phyloP scores from a whole-genome alignment of 164 flowering plant species.

The grape (Vitis vinifera) region ASM3070453v1 NC_081807.1:5843001-5843500 shows the following conservation, averaged over 20 bases:
- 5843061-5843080: constrained; percentile 60
- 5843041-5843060: constrained; percentile 54
- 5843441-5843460: constrained; percentile 16
- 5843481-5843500: constrained; percentile 19
- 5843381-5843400: constrained; percentile 20
- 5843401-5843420: constrained; percentile 34
- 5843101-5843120: constrained; percentile 53
- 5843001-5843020: constrained; percentile 37
- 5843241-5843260: constrained; percentile 18
- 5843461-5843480: constrained; percentile 21
- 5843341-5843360: constrained; percentile 40
- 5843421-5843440: constrained; percentile 36
- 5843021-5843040: constrained; percentile 24
- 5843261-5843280: background rate
- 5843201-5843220: constrained; percentile 37
- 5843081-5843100: constrained; percentile 30
- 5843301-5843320: constrained; percentile 4
- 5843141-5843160: constrained; percentile 23
- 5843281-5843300: background rate
- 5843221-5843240: constrained; percentile 39
- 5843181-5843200: constrained; percentile 36
- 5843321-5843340: constrained; percentile 27
- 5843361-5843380: constrained; percentile 47
- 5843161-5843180: constrained; percentile 27
- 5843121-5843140: constrained; percentile 43